Evolutionary conservation across 371 early-diverging fungal genomes (phyloP).

Genomic region (Mycotypha africana): DNA sequence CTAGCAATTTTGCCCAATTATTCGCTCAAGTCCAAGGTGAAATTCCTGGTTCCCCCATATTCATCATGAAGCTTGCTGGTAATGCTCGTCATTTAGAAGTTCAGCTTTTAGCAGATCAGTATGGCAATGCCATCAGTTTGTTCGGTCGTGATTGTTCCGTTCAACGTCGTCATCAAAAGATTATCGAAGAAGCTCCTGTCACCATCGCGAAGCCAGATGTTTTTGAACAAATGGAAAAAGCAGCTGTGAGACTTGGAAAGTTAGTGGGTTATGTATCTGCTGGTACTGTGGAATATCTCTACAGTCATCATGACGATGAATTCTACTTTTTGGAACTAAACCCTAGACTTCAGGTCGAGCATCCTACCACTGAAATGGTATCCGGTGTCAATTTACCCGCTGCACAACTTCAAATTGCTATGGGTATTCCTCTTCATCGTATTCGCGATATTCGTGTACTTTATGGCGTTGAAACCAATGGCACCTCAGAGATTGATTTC

Average conservation of each 20-base stretch:
- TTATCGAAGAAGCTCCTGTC: slow-evolving; percentile 95
- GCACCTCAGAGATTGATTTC: slow-evolving; percentile 90
- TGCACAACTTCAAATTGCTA: slow-evolving; percentile 96
- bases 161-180: slow-evolving; percentile 97
- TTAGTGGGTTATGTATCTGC: slow-evolving; percentile 95
- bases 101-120: slow-evolving; percentile 94
- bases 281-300: slow-evolving; percentile 98
- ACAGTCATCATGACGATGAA: slow-evolving; percentile 76
- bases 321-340: slow-evolving; percentile 98
- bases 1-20: slow-evolving; percentile 65
- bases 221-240: slow-evolving; percentile 90
- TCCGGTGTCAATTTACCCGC: slow-evolving; percentile 97
- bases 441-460: slow-evolving; percentile 94
- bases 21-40: slow-evolving; percentile 90
- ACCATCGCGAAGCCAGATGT: slow-evolving; percentile 82
- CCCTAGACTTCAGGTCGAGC: slow-evolving; percentile 99
- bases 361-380: slow-evolving; percentile 98
- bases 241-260: slow-evolving; percentile 93
- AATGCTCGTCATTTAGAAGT: slow-evolving; percentile 98
- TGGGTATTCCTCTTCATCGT: slow-evolving; percentile 94
- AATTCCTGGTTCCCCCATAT: slow-evolving; percentile 95
- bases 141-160: slow-evolving; percentile 99
- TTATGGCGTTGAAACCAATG: slow-evolving; percentile 82
- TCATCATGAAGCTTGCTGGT: slow-evolving; percentile 95
- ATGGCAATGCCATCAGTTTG: slow-evolving; percentile 96